Evolutionary conservation across 2,329 filamentous ascomycete species (phyloP).

Genomic region (Paecilomyces formosus): DNA sequence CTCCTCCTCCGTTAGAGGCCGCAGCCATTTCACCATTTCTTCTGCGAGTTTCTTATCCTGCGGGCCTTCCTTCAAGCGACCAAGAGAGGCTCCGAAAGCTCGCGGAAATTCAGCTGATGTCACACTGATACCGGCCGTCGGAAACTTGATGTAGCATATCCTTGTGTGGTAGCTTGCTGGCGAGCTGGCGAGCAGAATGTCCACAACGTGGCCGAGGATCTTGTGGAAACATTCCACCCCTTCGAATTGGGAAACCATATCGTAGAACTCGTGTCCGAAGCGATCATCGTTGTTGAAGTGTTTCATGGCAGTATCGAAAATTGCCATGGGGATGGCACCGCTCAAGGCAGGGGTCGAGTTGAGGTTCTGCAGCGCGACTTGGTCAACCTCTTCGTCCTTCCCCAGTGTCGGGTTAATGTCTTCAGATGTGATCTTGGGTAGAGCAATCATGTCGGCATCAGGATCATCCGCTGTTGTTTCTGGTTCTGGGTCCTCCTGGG

Average conservation of each 20-base stretch:
- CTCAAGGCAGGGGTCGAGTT: slow-evolving; percentile 71
- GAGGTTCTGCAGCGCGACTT: slow-evolving; percentile 55
- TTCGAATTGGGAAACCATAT: slow-evolving; percentile 66
- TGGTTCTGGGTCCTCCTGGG: slow-evolving; percentile 31
- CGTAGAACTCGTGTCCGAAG: slow-evolving; percentile 70
- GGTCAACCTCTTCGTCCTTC: slow-evolving; percentile 46
- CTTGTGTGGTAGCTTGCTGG: slow-evolving; percentile 57
- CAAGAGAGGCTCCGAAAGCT: slow-evolving; percentile 59
- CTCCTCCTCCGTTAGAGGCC: slow-evolving; percentile 37
- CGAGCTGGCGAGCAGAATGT: slow-evolving; percentile 51
- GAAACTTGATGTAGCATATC: slow-evolving; percentile 64
- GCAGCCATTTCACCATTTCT: slow-evolving; percentile 43
- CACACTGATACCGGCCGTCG: slow-evolving; percentile 58
- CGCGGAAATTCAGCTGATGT: slow-evolving; percentile 64
- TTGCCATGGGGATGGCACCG: slow-evolving; percentile 87
- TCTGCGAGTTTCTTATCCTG: slow-evolving; percentile 35
- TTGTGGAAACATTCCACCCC: slow-evolving; percentile 56
- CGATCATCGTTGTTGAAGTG: slow-evolving; percentile 62
- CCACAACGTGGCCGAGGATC: slow-evolving; percentile 67
- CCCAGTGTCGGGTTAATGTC: slow-evolving; percentile 51
- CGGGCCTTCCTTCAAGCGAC: slow-evolving; percentile 50
- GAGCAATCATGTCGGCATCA: slow-evolving; percentile 50
- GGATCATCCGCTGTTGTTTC: slow-evolving; percentile 32
- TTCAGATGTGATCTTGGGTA: slow-evolving; percentile 54
- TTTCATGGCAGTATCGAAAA: slow-evolving; percentile 80